Evolutionary conservation across 1,284 basidiomycete genomes (phyloP).

Genomic region (Mycena sp.): DNA sequence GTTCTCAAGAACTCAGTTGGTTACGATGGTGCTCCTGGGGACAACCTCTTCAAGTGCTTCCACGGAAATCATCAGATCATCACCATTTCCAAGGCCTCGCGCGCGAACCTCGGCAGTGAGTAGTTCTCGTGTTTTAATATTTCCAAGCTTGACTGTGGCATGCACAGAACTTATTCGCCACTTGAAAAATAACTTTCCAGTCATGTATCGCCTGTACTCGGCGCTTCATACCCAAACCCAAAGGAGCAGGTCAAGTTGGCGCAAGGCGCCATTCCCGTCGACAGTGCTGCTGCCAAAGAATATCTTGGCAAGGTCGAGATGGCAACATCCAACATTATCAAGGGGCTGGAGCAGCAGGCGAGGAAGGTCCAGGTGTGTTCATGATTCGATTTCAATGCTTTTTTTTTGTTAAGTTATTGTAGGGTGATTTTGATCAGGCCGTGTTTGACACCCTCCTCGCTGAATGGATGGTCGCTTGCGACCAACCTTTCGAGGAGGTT

Average conservation of each 20-base stretch:
- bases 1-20: neutral
- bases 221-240: neutral
- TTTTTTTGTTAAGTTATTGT: neutral
- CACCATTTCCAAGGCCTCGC: neutral
- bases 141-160: neutral
- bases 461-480: slow-evolving; percentile 29
- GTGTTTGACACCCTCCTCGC: slow-evolving; percentile 11
- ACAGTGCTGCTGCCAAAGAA: slow-evolving; percentile 6
- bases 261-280: slow-evolving; percentile 9
- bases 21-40: neutral
- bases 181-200: slow-evolving; percentile 2
- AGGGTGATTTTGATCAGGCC: slow-evolving; percentile 16
- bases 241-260: neutral
- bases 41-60: slow-evolving; percentile 3
- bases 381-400: neutral
- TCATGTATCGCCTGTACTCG: slow-evolving; percentile 1
- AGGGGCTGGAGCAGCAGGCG: slow-evolving; percentile 6
- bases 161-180: slow-evolving; percentile 9
- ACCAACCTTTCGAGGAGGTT: slow-evolving; percentile 33
- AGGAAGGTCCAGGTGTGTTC: neutral
- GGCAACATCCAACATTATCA: slow-evolving; percentile 3
- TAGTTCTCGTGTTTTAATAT: no score
- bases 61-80: neutral
- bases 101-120: neutral
- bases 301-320: slow-evolving; percentile 10